Evolutionary conservation across 225 moss, liverwort and hornwort species (phyloP).

Genomic region (Polytrichum commune): DNA sequence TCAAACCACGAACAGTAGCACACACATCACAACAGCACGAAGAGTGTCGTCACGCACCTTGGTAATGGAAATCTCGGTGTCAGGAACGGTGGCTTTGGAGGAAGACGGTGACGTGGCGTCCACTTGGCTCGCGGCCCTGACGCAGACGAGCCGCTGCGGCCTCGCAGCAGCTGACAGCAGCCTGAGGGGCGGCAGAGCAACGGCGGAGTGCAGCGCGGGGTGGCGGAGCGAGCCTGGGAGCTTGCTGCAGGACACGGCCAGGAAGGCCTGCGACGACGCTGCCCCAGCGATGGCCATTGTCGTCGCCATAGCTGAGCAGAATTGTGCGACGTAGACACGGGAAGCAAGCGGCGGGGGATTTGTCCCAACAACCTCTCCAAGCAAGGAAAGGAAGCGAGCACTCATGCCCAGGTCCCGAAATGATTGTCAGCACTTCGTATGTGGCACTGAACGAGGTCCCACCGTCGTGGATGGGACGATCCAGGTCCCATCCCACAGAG

Average conservation of each 20-base stretch:
- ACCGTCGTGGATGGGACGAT: constrained; percentile 1
- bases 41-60: constrained; percentile 44
- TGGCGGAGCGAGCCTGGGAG: constrained; percentile 1
- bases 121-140: constrained; percentile 47
- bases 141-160: constrained; percentile 31
- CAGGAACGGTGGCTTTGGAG: constrained; percentile 72
- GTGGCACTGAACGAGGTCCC: constrained; percentile 44
- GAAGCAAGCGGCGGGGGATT: neutral
- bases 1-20: too few species aligned
- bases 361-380: constrained; percentile 10
- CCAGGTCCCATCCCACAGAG: neutral
- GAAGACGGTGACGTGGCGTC: constrained; percentile 45
- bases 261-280: constrained; percentile 39
- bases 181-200: constrained; percentile 8
- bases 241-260: constrained; percentile 21
- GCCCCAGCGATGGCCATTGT: constrained; percentile 36
- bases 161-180: constrained; percentile 18
- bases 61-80: constrained; percentile 79
- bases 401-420: constrained; percentile 15
- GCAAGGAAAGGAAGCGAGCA: constrained; percentile 4
- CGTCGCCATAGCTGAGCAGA: constrained; percentile 30
- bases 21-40: too few species aligned
- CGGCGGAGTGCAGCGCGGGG: constrained; percentile 10
- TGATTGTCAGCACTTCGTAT: constrained; percentile 24
- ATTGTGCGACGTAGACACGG: neutral